phyloP scores from a whole-genome alignment of 306 rosid species.

The Canavalia ensiformis region DNA sequence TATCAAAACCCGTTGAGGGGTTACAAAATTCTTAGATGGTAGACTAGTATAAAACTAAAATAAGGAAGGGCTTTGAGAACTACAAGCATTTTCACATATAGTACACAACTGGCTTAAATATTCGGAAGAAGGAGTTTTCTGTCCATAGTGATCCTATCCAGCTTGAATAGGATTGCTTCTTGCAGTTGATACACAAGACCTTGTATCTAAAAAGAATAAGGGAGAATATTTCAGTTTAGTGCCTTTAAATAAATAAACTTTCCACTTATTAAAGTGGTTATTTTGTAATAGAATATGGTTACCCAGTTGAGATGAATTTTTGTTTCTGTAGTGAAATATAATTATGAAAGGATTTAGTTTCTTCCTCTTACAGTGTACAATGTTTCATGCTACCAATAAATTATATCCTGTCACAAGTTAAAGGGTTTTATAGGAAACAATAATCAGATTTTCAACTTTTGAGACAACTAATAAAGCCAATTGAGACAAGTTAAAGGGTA shows the following conservation, averaged over 20 bases:
- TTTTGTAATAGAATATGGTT: constrained; percentile 22
- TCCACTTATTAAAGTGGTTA: constrained; percentile 48
- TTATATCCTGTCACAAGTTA: not conserved
- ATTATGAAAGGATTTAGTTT: constrained; percentile 1
- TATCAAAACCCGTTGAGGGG: not conserved
- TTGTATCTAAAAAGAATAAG: not conserved
- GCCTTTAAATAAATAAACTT: constrained; percentile 35
- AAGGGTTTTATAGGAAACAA: not conserved
- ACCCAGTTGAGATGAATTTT: not conserved
- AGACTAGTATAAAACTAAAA: constrained; percentile 10
- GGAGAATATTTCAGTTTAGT: not conserved
- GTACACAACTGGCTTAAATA: no score
- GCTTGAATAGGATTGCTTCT: no score
- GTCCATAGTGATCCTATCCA: no score
- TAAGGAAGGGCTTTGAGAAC: not conserved
- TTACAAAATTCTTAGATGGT: constrained; percentile 35
- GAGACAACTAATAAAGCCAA: not conserved
- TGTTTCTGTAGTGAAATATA: not conserved
- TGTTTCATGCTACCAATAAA: not conserved
- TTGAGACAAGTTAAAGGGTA: not conserved
- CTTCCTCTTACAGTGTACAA: not conserved
- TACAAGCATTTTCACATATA: no score
- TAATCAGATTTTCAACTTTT: not conserved
- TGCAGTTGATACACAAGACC: no score
- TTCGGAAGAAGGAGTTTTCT: no score